Conservation (phyloP, 73 alveolate genomes). For the Paramecium sonneborni region DNA sequence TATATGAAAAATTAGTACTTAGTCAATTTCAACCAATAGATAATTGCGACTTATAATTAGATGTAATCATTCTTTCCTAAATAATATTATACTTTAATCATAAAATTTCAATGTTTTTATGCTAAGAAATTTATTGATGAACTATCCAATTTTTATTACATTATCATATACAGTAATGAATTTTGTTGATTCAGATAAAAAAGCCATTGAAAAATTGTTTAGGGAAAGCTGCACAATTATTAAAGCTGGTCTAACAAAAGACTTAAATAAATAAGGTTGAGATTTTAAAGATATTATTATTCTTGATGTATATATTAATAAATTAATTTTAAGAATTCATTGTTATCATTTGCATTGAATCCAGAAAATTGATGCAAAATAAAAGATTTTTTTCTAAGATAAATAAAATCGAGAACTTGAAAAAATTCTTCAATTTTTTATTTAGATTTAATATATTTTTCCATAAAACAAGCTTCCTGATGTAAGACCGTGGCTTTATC, state of each 20-base stretch:
- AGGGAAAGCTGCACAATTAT: constrained; percentile 66
- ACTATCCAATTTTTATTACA: constrained; percentile 64
- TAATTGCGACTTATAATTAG: constrained; percentile 52
- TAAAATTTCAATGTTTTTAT: constrained; percentile 68
- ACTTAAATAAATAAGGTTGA: constrained; percentile 68
- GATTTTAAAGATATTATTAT: constrained; percentile 71
- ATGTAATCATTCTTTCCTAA: background rate
- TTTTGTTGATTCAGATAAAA: constrained; percentile 62
- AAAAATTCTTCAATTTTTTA: constrained; percentile 47
- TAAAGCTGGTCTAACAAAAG: constrained; percentile 69
- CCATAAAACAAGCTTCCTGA: background rate
- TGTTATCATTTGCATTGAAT: constrained; percentile 78
- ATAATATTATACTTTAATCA: constrained; percentile 52
- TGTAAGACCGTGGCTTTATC: constrained; percentile 44
- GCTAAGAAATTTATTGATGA: constrained; percentile 80
- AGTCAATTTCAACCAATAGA: constrained; percentile 67
- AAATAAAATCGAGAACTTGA: constrained; percentile 59
- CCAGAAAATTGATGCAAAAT: constrained; percentile 89
- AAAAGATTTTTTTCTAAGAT: constrained; percentile 64
- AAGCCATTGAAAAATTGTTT: constrained; percentile 58
- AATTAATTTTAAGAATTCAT: constrained; percentile 70
- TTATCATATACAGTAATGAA: constrained; percentile 72
- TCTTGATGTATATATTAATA: constrained; percentile 64
- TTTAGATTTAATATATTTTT: constrained; percentile 54
- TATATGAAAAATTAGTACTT: constrained; percentile 78